phyloP scores from a whole-genome alignment of 441 rosid genomes.

The Biscutella laevigata region DNA sequence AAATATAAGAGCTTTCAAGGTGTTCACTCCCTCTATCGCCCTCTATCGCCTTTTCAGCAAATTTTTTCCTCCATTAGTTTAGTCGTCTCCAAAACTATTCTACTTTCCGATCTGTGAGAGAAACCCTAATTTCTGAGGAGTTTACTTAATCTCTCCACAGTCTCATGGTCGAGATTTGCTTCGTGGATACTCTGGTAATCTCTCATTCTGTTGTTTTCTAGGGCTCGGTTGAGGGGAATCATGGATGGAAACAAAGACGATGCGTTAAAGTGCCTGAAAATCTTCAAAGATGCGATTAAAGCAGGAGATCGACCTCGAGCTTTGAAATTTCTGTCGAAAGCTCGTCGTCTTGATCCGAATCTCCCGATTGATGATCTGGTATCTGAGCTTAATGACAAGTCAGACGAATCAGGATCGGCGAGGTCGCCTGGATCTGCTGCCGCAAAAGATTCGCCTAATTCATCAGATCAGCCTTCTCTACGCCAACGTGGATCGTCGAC shows the following conservation, averaged over 20 bases:
- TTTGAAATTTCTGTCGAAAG: slow-evolving; percentile 64
- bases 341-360: slow-evolving; percentile 82
- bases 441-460: slow-evolving; percentile 13
- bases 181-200: neutral
- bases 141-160: neutral
- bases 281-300: slow-evolving; percentile 59
- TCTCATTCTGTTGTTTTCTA: slow-evolving; percentile 14
- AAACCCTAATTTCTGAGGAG: too few species aligned
- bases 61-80: too few species aligned
- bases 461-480: slow-evolving; percentile 42
- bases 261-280: slow-evolving; percentile 73
- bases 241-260: slow-evolving; percentile 98
- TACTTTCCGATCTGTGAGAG: too few species aligned
- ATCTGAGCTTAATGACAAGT: slow-evolving; percentile 31
- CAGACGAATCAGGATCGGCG: slow-evolving; percentile 18
- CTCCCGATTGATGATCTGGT: slow-evolving; percentile 55
- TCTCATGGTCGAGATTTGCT: slow-evolving; percentile 12
- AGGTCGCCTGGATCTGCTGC: slow-evolving; percentile 23
- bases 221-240: neutral
- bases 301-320: slow-evolving; percentile 78
- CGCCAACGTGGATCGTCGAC: slow-evolving; percentile 43
- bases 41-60: too few species aligned
- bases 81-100: too few species aligned
- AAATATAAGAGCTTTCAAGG: too few species aligned
- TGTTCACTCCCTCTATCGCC: too few species aligned